A percentile compares a stretch with the other conserved stretches of the same genome.
Evolutionary conservation across 495 filamentous ascomycete species (phyloP).

Genomic region (Astrocystis sublimbata): DNA sequence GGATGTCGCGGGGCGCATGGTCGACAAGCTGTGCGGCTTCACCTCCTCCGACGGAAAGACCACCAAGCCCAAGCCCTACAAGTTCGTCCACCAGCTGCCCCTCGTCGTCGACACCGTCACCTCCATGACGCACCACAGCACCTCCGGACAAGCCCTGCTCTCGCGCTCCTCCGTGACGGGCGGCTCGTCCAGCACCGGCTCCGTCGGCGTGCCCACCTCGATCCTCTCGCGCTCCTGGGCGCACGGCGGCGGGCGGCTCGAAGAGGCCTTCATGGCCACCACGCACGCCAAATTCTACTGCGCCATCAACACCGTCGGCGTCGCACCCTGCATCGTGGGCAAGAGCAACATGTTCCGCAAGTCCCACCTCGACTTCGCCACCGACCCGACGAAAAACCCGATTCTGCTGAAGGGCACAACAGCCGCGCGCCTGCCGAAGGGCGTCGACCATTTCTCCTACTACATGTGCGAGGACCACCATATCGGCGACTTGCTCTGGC

Average conservation of each 20-base stretch:
- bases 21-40: constrained; percentile 78
- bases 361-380: constrained; percentile 82
- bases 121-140: constrained; percentile 30
- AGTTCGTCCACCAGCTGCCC: constrained; percentile 95
- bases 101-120: constrained; percentile 73
- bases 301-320: constrained; percentile 88
- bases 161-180: constrained; percentile 33
- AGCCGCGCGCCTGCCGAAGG: constrained; percentile 54
- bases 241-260: constrained; percentile 75
- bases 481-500: constrained; percentile 90
- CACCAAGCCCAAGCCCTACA: constrained; percentile 63
- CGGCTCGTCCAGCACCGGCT: constrained; percentile 21
- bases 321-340: constrained; percentile 92
- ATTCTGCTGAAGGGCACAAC: constrained; percentile 47
- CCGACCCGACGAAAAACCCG: constrained; percentile 52
- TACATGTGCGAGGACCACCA: constrained; percentile 99
- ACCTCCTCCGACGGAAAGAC: constrained; percentile 38
- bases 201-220: constrained; percentile 27
- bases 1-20: constrained; percentile 79
- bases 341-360: constrained; percentile 98
- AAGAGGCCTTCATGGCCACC: constrained; percentile 91
- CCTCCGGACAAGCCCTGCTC: constrained; percentile 49
- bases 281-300: constrained; percentile 98
- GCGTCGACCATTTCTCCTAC: constrained; percentile 88
- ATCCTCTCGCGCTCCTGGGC: constrained; percentile 32